Base-by-base conservation (phyloP, 1,284 basidiomycete species). In the Leccinum pachyderme region DNA sequence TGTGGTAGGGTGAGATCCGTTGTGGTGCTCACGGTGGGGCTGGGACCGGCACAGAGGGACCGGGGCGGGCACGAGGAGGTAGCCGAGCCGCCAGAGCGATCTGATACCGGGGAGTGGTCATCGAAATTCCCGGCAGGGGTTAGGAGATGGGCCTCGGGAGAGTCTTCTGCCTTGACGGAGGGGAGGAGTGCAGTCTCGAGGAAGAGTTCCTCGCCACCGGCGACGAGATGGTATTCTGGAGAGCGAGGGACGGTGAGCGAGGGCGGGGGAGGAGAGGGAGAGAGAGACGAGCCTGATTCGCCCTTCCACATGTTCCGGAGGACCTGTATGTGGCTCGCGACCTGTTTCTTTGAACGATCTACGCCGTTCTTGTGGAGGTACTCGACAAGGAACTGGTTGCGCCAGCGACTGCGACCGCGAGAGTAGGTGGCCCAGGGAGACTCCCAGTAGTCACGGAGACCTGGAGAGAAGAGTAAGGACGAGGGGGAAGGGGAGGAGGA, bases 241-340 rank as follows among this genome's bases (percentile, higher is more conserved):
- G 46, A 47, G 70, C 77, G 73, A 44, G 11, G 37, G 7, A 22
- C 18, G 9, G 54, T 55, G 37, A 55, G 54, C 58, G 52, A 52
- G 58, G 47, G 0, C 52, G 57, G 0, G 54, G 55, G 27, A 53
- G 51, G 32, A 44, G 55, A 28, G 32, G 51, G 35, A 41, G 49
- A 32, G 47, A 29, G 45, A 56, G 31, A 66, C 77, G 43, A 59
- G 87, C 87, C 83, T 74, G 83, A 78, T 57, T 88, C 82, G 33
- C 87, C 88, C 67, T 89, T 89, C 88, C 87, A 90, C 88, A 91
- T 91, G 66, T 90, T 91, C 46, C 87, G 77, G 48, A 91, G 71
- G 54, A 91, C 89, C 67, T 91, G 89, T 51, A 91, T 88, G 65
- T 91, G 89, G 66, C 85, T 88, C 18, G 89, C 89, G 62, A 91